Evolutionary conservation across 345 rosid species (phyloP).

Genomic region (Gossypium longicalyx): DNA sequence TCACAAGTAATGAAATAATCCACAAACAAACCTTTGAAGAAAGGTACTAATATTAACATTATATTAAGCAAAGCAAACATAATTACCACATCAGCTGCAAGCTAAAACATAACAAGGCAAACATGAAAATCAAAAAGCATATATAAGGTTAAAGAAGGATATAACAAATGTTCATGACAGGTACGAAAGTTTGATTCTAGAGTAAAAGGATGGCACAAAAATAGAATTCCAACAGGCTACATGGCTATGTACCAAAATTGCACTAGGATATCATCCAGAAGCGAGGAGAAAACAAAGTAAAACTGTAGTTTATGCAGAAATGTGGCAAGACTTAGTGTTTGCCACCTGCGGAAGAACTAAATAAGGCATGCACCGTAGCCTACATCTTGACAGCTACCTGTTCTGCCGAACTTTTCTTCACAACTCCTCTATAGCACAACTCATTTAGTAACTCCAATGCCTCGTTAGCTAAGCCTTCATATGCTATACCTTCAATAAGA

Average conservation of each 20-base stretch:
- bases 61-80: not conserved
- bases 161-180: not conserved
- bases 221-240: not conserved
- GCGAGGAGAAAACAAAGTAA: not conserved
- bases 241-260: constrained; percentile 9
- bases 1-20: not conserved
- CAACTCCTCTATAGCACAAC: constrained; percentile 62
- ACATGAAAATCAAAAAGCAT: not conserved
- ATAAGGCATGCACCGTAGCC: not conserved
- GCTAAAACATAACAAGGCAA: not conserved
- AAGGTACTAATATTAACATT: not conserved
- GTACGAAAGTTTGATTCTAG: too few relatives aligned
- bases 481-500: constrained; percentile 80
- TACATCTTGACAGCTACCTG: constrained; percentile 63
- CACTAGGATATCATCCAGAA: not conserved
- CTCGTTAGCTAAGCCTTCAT: constrained; percentile 76
- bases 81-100: not conserved
- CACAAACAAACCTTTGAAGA: not conserved
- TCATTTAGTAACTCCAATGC: constrained; percentile 63
- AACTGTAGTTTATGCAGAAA: not conserved
- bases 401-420: constrained; percentile 66
- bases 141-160: not conserved
- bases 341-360: constrained; percentile 7
- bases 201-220: not conserved
- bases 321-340: not conserved